Conservation (phyloP, 2,329 filamentous ascomycete genomes). For the Pezicula rhizophila region DNA sequence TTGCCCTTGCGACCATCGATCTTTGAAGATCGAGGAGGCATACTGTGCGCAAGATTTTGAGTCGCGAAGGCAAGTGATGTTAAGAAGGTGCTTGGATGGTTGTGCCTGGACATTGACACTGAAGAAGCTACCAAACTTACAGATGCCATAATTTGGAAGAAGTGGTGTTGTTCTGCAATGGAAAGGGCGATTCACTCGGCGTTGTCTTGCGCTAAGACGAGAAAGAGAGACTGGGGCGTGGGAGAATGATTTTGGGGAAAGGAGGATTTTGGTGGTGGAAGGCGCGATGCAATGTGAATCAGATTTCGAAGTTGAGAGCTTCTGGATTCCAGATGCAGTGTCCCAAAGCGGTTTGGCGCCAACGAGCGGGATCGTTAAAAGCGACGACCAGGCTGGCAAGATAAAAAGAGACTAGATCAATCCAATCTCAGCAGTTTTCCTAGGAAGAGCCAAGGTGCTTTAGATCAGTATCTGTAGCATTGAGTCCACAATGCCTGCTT, state of each 20-base stretch:
- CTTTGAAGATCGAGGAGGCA: neutral
- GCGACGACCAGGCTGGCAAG: no score
- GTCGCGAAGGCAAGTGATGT: neutral
- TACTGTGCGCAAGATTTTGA: neutral
- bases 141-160: constrained; percentile 20
- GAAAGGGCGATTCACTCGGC: neutral
- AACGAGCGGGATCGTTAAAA: no score
- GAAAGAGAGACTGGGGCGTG: neutral
- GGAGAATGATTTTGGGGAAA: neutral
- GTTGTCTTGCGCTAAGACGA: neutral
- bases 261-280: neutral
- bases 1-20: neutral
- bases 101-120: neutral
- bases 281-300: no score
- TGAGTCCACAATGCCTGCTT: no score
- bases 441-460: no score
- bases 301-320: no score
- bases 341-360: no score
- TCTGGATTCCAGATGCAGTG: no score
- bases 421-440: no score
- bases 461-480: no score
- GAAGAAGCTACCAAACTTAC: constrained; percentile 13
- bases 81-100: neutral
- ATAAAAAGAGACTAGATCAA: no score
- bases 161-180: constrained; percentile 4